Evolutionary conservation across 192 early-diverging fungal genomes (phyloP).

Genomic region (Phlyctochytrium planicorne): DNA sequence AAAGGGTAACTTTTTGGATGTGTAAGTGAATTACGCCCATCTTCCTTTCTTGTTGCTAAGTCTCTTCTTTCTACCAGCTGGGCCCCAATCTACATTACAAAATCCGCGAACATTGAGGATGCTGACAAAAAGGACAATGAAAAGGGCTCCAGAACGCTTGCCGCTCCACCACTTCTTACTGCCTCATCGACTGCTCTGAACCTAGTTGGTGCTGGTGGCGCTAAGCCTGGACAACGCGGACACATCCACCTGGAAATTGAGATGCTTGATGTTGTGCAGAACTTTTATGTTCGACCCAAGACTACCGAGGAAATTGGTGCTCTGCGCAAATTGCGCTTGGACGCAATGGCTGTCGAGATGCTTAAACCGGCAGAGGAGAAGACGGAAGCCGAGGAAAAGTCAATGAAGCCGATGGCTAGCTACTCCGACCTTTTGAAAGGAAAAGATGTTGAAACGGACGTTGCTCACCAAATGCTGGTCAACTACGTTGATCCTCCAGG

Average conservation of each 20-base stretch:
- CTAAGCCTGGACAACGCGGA: conserved; percentile 32
- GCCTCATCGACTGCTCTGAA: background rate
- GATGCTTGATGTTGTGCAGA: conserved; percentile 3
- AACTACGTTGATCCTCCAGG: conserved; percentile 7
- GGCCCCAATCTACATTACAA: conserved; percentile 42
- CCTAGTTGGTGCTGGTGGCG: background rate
- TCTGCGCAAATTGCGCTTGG: background rate
- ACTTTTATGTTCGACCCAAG: conserved; percentile 2
- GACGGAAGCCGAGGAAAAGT: conserved; percentile 9
- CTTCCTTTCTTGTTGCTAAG: conserved; percentile 10
- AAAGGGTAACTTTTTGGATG: conserved; percentile 24
- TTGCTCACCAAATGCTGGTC: background rate
- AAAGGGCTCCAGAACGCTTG: background rate
- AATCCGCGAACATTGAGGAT: conserved; percentile 1
- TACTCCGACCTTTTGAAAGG: background rate
- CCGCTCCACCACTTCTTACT: background rate
- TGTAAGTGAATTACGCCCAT: conserved; percentile 25
- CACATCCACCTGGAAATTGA: conserved; percentile 37
- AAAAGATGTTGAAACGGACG: background rate
- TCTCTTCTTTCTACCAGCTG: conserved; percentile 17
- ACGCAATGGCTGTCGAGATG: background rate
- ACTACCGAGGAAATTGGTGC: background rate
- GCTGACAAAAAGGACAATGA: conserved; percentile 9
- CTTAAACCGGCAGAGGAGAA: conserved; percentile 8
- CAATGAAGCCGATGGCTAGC: background rate